Evolutionary conservation across 805 yeast genomes (phyloP).

Genomic region (Zygotorulaspora florentina): DNA sequence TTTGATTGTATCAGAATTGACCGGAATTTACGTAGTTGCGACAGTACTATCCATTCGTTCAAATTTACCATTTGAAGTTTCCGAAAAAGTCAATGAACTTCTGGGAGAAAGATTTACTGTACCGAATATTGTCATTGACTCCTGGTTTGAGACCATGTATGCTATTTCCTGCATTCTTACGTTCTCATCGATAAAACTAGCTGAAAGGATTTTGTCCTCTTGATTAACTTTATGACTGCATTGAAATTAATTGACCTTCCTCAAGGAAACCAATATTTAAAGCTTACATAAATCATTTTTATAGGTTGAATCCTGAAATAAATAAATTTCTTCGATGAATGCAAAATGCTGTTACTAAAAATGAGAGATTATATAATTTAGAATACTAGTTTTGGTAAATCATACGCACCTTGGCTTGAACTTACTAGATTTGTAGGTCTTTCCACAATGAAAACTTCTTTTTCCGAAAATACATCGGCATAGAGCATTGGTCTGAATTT

Average conservation of each 20-base stretch:
- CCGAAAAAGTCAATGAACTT: slow-evolving; percentile 32
- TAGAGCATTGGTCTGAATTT: slow-evolving; percentile 70
- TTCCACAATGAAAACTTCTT: slow-evolving; percentile 70
- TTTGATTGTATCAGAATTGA: slow-evolving; percentile 36
- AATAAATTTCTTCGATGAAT: not conserved
- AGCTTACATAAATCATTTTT: not conserved
- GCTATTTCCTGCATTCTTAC: slow-evolving; percentile 34
- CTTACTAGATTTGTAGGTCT: slow-evolving; percentile 60
- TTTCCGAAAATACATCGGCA: slow-evolving; percentile 49
- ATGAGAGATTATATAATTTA: slow-evolving; percentile 19
- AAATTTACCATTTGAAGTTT: slow-evolving; percentile 35
- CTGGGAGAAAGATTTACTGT: slow-evolving; percentile 32
- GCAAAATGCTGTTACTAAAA: not conserved
- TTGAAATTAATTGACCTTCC: no score
- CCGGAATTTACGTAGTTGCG: slow-evolving; percentile 40
- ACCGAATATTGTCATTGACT: slow-evolving; percentile 33
- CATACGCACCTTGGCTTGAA: slow-evolving; percentile 57
- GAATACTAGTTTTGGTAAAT: slow-evolving; percentile 51
- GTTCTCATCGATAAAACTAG: slow-evolving; percentile 25
- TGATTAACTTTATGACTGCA: slow-evolving; percentile 1
- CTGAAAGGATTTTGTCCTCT: slow-evolving; percentile 19
- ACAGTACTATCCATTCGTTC: slow-evolving; percentile 40
- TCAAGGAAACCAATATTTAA: no score
- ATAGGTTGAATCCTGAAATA: not conserved
- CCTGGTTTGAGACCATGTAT: slow-evolving; percentile 41